Conservation (phyloP, 495 filamentous ascomycete genomes). For the Durotheca rogersii region DNA sequence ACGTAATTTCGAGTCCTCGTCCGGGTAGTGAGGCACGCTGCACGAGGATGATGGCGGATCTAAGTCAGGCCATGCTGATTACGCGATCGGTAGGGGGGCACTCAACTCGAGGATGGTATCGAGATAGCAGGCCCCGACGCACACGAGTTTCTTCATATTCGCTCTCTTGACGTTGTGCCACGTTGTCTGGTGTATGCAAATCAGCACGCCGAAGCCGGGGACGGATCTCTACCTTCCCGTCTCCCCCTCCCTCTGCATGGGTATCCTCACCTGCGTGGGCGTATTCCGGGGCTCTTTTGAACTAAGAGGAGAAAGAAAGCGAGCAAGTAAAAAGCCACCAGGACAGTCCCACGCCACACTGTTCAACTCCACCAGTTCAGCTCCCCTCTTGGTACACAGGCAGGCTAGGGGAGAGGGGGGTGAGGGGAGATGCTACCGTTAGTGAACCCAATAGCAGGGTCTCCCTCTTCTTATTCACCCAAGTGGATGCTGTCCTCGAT, state of each 20-base stretch:
- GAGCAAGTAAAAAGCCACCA: not conserved
- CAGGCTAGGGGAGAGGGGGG: too few relatives aligned
- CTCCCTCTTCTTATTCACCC: constrained; percentile 5
- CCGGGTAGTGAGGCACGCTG: constrained; percentile 65
- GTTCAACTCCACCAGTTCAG: not conserved
- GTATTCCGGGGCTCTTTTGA: too few relatives aligned
- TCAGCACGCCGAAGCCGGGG: too few relatives aligned
- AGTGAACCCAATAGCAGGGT: constrained; percentile 14
- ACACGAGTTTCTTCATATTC: constrained; percentile 51
- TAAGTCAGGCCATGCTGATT: constrained; percentile 25
- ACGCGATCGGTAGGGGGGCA: constrained; percentile 24
- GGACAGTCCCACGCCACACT: not conserved
- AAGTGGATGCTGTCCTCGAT: too few relatives aligned
- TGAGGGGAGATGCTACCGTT: constrained; percentile 3
- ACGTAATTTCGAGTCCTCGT: constrained; percentile 70
- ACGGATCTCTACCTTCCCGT: too few relatives aligned
- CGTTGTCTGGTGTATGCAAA: constrained; percentile 6
- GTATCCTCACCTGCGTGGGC: constrained; percentile 10
- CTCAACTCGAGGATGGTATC: constrained; percentile 68
- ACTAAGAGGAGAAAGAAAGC: too few relatives aligned
- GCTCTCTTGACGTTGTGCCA: constrained; percentile 30
- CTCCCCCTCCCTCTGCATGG: constrained; percentile 12
- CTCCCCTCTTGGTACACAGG: too few relatives aligned
- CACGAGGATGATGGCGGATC: constrained; percentile 19
- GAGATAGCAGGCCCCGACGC: constrained; percentile 65